Base-by-base conservation (phyloP, 345 rosid species). In the Sonneratia alba region DNA sequence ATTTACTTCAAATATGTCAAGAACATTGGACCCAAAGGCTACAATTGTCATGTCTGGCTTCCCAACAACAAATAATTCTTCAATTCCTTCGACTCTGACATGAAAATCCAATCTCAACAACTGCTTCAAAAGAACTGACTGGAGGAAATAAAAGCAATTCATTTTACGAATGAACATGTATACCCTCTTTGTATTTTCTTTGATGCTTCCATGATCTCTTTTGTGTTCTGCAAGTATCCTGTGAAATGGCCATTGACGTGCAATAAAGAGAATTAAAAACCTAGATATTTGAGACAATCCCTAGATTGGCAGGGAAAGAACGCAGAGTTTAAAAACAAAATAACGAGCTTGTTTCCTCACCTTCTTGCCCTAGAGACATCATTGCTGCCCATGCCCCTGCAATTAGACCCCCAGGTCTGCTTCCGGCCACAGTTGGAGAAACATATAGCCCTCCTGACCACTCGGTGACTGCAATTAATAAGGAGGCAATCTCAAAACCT, bases 341-440 rank as follows among this genome's bases (percentile, higher is more conserved):
- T 43, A 48, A 34, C 40, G 42, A 53, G 18, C 59, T 8, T 22
- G 69, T 47, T 56, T 14, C 73, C 72, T 32, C 70, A 87, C 97
- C 99, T 87, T 92, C 85, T 74, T 78, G 84, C 32, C 99, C 97
- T 18, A 89, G 82, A 65, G 96, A 87, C 83, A 90, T 87, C 92
- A 92, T 84, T 78, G 97, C 96, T 12, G 96, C 93, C 99, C 97
- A 92, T 76, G 98, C 97, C 70, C 98, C 90, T 53, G 96, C 98
- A 83, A 95, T 89, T 77, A 90, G 73, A 77, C 87, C 76, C 53
- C 97, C 96, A 63, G 99, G 99, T 78, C 96, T 83, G 81, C 99
- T 95, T 80, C 99, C 97, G 70, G 99, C 97, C 59, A 88, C 80
- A 38, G 96, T 92, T 71, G 97, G 99, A 69, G 97, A 92, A 48